These are phyloP conservation scores for Isoetes engelmannii DNA, from an alignment of 83 land plant species.

Conservation along the genomic window DNA sequence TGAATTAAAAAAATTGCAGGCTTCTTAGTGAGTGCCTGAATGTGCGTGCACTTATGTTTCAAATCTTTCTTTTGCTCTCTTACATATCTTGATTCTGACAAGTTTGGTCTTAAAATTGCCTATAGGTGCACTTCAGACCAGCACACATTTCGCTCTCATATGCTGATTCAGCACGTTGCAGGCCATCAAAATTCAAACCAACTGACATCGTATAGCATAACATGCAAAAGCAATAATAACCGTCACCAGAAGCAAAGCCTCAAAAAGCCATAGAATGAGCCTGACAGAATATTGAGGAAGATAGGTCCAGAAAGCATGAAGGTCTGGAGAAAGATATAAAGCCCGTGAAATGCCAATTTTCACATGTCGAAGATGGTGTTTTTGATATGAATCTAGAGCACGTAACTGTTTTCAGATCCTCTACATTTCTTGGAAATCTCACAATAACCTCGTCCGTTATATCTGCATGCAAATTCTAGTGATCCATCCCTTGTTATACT, in stretches of 20 bases:
- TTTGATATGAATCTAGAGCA: slow-evolving; percentile 10
- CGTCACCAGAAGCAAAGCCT: slow-evolving; percentile 24
- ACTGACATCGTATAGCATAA: too few species aligned
- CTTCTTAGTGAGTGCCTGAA: too few species aligned
- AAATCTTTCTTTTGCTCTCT: too few species aligned
- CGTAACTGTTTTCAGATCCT: slow-evolving; percentile 10
- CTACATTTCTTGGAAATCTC: slow-evolving; percentile 15
- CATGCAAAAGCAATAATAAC: background rate
- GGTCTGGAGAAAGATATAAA: slow-evolving; percentile 23
- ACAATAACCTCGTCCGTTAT: background rate
- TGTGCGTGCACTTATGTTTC: too few species aligned
- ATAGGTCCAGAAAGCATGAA: slow-evolving; percentile 27
- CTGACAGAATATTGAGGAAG: slow-evolving; percentile 25
- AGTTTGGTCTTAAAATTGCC: too few species aligned
- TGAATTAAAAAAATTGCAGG: too few species aligned
- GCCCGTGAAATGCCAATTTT: slow-evolving; percentile 13
- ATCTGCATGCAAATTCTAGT: background rate
- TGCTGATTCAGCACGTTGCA: too few species aligned
- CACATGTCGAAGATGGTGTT: slow-evolving; percentile 13
- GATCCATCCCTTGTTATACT: background rate
- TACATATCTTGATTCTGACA: too few species aligned
- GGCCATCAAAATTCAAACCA: too few species aligned
- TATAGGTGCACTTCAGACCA: too few species aligned
- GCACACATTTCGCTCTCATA: too few species aligned
- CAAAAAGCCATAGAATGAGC: slow-evolving; percentile 24